These are phyloP conservation scores for Cryomyces minteri DNA, from an alignment of 495 filamentous ascomycete genomes.

Conservation along the genomic window DNA sequence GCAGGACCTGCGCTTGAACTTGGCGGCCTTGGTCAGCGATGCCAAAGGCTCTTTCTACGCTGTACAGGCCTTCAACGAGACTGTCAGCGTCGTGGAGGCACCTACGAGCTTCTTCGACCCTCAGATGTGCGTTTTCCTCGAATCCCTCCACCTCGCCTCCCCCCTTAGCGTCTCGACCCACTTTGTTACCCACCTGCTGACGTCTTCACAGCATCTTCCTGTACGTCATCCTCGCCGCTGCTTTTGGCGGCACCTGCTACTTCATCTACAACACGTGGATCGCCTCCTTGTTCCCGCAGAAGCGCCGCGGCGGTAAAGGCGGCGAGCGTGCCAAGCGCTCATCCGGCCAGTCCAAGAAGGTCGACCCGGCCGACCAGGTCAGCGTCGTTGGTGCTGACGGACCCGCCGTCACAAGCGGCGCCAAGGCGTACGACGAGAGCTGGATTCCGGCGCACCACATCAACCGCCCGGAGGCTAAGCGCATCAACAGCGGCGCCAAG, in stretches of 20 bases:
- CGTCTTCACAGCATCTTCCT: slow-evolving; percentile 61
- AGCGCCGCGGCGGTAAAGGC: slow-evolving; percentile 48
- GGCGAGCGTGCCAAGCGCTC: slow-evolving; percentile 38
- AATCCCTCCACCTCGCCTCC: not conserved
- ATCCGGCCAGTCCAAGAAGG: slow-evolving; percentile 41
- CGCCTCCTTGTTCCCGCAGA: slow-evolving; percentile 88
- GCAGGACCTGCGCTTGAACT: slow-evolving; percentile 63
- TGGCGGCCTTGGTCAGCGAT: slow-evolving; percentile 57
- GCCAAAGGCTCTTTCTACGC: slow-evolving; percentile 49
- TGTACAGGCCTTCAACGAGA: slow-evolving; percentile 66
- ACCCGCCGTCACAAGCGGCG: slow-evolving; percentile 43
- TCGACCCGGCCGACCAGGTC: slow-evolving; percentile 37
- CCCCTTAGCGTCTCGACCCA: slow-evolving; percentile 9
- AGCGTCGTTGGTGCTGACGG: slow-evolving; percentile 50
- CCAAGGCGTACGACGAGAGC: slow-evolving; percentile 76
- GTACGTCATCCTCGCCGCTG: slow-evolving; percentile 72
- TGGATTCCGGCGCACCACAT: slow-evolving; percentile 92
- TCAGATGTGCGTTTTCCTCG: slow-evolving; percentile 53
- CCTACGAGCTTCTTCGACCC: slow-evolving; percentile 90
- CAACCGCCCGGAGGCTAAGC: slow-evolving; percentile 63
- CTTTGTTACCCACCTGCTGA: not conserved
- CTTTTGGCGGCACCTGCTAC: slow-evolving; percentile 65
- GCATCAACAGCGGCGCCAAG: slow-evolving; percentile 43
- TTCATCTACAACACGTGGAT: slow-evolving; percentile 98
- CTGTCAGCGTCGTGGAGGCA: slow-evolving; percentile 78